Evolutionary conservation across 2,329 filamentous ascomycete species (phyloP).

Genomic region (Xylaria sp.): DNA sequence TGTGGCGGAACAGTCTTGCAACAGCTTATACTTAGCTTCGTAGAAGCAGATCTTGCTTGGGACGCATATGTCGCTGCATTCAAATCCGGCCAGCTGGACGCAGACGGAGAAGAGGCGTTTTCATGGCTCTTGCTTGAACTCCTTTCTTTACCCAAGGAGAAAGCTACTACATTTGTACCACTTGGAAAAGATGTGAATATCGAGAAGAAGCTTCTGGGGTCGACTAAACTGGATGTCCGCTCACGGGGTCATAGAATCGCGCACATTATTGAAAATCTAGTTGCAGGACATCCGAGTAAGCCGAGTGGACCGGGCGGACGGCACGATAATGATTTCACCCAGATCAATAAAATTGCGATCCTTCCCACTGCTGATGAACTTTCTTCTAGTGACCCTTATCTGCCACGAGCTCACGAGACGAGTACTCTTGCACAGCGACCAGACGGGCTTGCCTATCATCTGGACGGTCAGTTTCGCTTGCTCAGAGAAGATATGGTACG

Average conservation of each 20-base stretch:
- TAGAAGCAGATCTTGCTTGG: constrained; percentile 23
- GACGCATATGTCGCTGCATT: constrained; percentile 20
- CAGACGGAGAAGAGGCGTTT: constrained; percentile 16
- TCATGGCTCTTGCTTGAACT: constrained; percentile 23
- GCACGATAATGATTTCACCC: constrained; percentile 75
- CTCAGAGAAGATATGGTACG: constrained; percentile 76
- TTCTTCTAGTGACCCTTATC: constrained; percentile 63
- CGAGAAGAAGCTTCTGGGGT: constrained; percentile 7
- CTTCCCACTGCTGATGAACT: constrained; percentile 75
- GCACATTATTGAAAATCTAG: constrained; percentile 47
- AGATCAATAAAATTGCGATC: constrained; percentile 70
- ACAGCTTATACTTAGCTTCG: constrained; percentile 17
- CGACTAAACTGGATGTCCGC: constrained; percentile 28
- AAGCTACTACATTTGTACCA: constrained; percentile 10
- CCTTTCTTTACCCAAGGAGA: constrained; percentile 10
- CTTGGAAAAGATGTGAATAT: constrained; percentile 13
- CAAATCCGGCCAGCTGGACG: constrained; percentile 12
- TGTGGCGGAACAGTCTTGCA: constrained; percentile 20
- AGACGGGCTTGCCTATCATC: constrained; percentile 58
- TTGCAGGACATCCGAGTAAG: background rate
- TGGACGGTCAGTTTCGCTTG: constrained; percentile 78
- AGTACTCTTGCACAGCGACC: constrained; percentile 53
- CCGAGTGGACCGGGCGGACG: constrained; percentile 66
- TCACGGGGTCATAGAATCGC: constrained; percentile 54
- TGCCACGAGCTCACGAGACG: constrained; percentile 59